Percentiles rank a stretch among this genome's conserved stretches.
Conservation (phyloP, 2,329 filamentous ascomycete genomes). For the Geoglossum cookeanum region DNA sequence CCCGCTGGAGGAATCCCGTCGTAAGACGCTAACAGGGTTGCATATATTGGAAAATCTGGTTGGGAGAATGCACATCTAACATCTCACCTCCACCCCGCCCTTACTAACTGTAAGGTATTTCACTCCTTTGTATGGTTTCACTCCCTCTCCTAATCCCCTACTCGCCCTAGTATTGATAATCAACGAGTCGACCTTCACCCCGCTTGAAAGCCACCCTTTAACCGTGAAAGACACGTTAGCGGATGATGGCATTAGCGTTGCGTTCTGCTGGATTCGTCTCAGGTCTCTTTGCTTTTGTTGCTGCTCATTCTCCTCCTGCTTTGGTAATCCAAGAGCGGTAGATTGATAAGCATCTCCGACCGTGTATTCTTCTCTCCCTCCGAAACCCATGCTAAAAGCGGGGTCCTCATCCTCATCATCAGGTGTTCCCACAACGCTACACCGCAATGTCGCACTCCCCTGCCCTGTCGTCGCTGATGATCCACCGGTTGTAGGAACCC, state of each 20-base stretch:
- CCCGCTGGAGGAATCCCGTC: not conserved
- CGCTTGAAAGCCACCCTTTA: slow-evolving; percentile 45
- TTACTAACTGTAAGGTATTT: slow-evolving; percentile 72
- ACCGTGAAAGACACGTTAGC: slow-evolving; percentile 40
- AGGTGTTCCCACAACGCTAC: slow-evolving; percentile 54
- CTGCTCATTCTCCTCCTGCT: slow-evolving; percentile 11
- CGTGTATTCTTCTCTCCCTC: slow-evolving; percentile 3
- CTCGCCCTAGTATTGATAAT: slow-evolving; percentile 57
- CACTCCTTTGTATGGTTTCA: slow-evolving; percentile 94
- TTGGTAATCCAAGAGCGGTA: slow-evolving; percentile 8
- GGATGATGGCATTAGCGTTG: slow-evolving; percentile 62
- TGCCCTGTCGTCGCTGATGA: slow-evolving; percentile 30
- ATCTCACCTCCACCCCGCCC: slow-evolving; percentile 28
- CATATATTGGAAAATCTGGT: not conserved
- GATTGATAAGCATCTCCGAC: slow-evolving; percentile 2
- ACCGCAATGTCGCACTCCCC: slow-evolving; percentile 54
- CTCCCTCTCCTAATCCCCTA: slow-evolving; percentile 63
- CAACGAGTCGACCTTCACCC: slow-evolving; percentile 42
- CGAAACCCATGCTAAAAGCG: slow-evolving; percentile 7
- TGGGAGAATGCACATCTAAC: slow-evolving; percentile 3
- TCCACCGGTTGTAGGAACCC: slow-evolving; percentile 59
- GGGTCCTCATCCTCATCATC: slow-evolving; percentile 26
- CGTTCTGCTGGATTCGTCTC: slow-evolving; percentile 45
- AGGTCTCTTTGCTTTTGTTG: slow-evolving; percentile 22
- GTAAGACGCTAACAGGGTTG: not conserved